phyloP scores from a whole-genome alignment of 768 basidiomycete species.

The Gautieria morchelliformis region DNA sequence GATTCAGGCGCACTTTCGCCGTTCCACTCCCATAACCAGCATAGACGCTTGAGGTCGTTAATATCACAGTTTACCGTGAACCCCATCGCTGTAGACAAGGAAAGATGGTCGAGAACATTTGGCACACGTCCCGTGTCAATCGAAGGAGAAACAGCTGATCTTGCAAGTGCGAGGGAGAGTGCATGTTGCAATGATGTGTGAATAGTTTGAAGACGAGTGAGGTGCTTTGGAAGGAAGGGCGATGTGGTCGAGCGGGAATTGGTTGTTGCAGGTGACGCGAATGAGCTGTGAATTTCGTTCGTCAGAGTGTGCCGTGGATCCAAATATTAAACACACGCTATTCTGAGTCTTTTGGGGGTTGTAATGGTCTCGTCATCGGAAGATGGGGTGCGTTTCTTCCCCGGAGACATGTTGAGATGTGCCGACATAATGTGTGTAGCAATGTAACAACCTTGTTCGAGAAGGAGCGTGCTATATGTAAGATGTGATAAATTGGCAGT shows the following conservation, averaged over 20 bases:
- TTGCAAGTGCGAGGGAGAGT: constrained; percentile 76
- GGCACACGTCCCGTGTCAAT: constrained; percentile 67
- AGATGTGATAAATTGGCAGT: not conserved
- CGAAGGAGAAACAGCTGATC: constrained; percentile 67
- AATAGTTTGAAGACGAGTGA: constrained; percentile 51
- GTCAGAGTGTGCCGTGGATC: constrained; percentile 2
- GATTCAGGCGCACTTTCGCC: constrained; percentile 29
- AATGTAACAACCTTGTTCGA: not conserved
- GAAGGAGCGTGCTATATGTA: not conserved
- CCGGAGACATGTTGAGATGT: constrained; percentile 31
- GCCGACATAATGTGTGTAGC: not conserved
- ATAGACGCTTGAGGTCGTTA: constrained; percentile 66
- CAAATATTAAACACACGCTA: constrained; percentile 30
- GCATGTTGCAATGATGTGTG: constrained; percentile 73
- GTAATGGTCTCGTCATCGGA: constrained; percentile 38
- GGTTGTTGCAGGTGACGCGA: constrained; percentile 40
- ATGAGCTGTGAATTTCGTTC: constrained; percentile 31
- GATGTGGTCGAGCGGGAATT: constrained; percentile 28
- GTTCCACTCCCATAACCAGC: constrained; percentile 91
- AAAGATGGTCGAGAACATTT: constrained; percentile 71
- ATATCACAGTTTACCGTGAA: constrained; percentile 52
- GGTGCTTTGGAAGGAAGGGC: constrained; percentile 40
- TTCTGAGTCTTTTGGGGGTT: constrained; percentile 64
- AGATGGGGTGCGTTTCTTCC: constrained; percentile 52
- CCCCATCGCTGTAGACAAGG: constrained; percentile 59